phyloP scores from a whole-genome alignment of 2,329 filamentous ascomycete genomes.

The Exophiala bonariae region DNA sequence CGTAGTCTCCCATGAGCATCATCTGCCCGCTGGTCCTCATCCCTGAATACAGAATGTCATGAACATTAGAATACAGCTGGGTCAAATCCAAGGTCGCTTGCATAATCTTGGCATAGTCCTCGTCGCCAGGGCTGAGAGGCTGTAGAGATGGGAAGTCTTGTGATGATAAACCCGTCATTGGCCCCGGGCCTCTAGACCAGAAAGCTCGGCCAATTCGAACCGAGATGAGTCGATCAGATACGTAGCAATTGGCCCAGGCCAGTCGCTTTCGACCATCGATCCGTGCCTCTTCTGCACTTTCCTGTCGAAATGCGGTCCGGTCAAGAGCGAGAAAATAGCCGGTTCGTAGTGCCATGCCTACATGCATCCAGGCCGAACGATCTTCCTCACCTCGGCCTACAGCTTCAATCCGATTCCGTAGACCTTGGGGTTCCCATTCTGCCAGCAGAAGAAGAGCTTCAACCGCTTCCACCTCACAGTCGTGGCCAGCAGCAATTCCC shows the following conservation, averaged over 20 bases:
- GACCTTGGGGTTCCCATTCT: constrained; percentile 70
- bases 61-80: constrained; percentile 71
- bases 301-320: constrained; percentile 64
- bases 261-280: constrained; percentile 64
- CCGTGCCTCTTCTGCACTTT: constrained; percentile 59
- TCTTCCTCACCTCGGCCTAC: constrained; percentile 73
- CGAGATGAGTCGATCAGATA: constrained; percentile 67
- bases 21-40: constrained; percentile 68
- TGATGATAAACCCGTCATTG: constrained; percentile 63
- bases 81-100: constrained; percentile 71
- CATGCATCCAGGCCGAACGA: constrained; percentile 75
- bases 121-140: constrained; percentile 58
- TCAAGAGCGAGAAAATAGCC: constrained; percentile 71
- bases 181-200: constrained; percentile 71
- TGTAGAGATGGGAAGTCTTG: constrained; percentile 69
- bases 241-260: constrained; percentile 69
- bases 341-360: constrained; percentile 67
- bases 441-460: constrained; percentile 69
- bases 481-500: constrained; percentile 64
- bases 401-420: constrained; percentile 58
- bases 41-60: constrained; percentile 72
- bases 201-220: constrained; percentile 71
- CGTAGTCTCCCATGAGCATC: constrained; percentile 70
- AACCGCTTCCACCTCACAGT: constrained; percentile 69
- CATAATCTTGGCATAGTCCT: constrained; percentile 68